Percentiles rank a stretch among this genome's conserved stretches.
Evolutionary conservation across 805 yeast species (phyloP).

Genomic region (Starmerella stigmatis): DNA sequence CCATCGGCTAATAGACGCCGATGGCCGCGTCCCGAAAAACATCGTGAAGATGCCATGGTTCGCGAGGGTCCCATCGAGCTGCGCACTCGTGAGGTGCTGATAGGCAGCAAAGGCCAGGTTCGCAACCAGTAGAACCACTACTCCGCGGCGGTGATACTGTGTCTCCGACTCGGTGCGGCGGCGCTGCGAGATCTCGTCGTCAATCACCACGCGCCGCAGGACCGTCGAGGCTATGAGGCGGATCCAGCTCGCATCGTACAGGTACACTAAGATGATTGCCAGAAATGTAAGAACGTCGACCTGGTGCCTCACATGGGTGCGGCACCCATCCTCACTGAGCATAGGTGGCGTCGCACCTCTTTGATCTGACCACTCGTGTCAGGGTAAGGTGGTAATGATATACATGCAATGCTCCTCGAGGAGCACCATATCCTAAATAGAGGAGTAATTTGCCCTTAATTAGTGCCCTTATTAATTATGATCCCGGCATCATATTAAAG

Average conservation of each 20-base stretch:
- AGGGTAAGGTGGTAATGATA: too few species aligned
- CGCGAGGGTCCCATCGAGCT: background rate
- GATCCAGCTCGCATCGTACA: conserved; percentile 6
- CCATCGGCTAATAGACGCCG: background rate
- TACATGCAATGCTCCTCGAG: too few species aligned
- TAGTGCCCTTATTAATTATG: too few species aligned
- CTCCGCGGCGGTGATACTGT: background rate
- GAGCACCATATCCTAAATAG: too few species aligned
- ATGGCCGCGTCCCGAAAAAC: conserved; percentile 2
- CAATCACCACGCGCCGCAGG: conserved; percentile 2
- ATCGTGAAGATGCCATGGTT: background rate
- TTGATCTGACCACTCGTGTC: background rate
- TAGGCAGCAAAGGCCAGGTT: background rate
- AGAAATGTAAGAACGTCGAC: conserved; percentile 5
- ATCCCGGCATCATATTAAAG: too few species aligned
- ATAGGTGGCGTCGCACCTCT: background rate
- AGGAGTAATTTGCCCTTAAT: too few species aligned
- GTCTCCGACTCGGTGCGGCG: background rate
- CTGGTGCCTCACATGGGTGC: conserved; percentile 4
- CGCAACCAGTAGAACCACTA: background rate
- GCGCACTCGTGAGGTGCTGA: background rate
- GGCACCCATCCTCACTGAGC: conserved; percentile 2
- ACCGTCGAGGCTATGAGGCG: conserved; percentile 1
- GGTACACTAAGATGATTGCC: background rate
- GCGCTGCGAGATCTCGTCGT: background rate